A percentile compares a stretch with the other conserved stretches of the same genome.
Evolutionary conservation across 2,329 filamentous ascomycete species (phyloP).

Genomic region (Beauveria varroae): DNA sequence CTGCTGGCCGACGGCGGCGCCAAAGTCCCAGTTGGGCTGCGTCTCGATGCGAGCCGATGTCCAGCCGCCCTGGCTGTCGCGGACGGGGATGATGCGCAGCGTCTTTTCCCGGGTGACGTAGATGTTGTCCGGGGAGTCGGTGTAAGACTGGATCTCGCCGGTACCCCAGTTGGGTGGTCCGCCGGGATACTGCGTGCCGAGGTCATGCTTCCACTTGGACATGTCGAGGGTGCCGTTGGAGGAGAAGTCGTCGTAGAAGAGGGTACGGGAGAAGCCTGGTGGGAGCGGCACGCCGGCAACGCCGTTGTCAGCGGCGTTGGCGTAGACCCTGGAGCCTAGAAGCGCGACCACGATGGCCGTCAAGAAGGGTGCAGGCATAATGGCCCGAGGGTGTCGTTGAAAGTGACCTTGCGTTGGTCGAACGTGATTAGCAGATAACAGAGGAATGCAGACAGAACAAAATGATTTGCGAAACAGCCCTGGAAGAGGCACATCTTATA

Average conservation of each 20-base stretch:
- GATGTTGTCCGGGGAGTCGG: slow-evolving; percentile 31
- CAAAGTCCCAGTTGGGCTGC: slow-evolving; percentile 25
- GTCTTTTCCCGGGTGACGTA: slow-evolving; percentile 27
- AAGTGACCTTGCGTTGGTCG: too few species aligned
- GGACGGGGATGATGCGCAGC: slow-evolving; percentile 28
- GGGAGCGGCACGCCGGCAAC: slow-evolving; percentile 6
- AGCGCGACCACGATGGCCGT: neutral
- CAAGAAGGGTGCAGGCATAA: neutral
- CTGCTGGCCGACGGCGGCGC: slow-evolving; percentile 23
- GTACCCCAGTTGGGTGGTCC: slow-evolving; percentile 42
- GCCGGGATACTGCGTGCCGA: slow-evolving; percentile 39
- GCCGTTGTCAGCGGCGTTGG: neutral
- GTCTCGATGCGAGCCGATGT: slow-evolving; percentile 39
- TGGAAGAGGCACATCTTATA: neutral
- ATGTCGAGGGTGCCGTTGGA: slow-evolving; percentile 19
- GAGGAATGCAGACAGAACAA: neutral
- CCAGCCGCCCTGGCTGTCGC: slow-evolving; percentile 27
- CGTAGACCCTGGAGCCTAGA: neutral
- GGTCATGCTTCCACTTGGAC: slow-evolving; percentile 35
- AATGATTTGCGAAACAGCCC: neutral
- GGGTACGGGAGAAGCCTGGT: slow-evolving; percentile 15
- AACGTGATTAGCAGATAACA: neutral
- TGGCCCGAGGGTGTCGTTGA: neutral
- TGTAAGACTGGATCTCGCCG: slow-evolving; percentile 40
- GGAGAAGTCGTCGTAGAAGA: slow-evolving; percentile 25